Conservation (phyloP, 169 alveolate genomes). For the Cyclospora cayetanensis region DNA sequence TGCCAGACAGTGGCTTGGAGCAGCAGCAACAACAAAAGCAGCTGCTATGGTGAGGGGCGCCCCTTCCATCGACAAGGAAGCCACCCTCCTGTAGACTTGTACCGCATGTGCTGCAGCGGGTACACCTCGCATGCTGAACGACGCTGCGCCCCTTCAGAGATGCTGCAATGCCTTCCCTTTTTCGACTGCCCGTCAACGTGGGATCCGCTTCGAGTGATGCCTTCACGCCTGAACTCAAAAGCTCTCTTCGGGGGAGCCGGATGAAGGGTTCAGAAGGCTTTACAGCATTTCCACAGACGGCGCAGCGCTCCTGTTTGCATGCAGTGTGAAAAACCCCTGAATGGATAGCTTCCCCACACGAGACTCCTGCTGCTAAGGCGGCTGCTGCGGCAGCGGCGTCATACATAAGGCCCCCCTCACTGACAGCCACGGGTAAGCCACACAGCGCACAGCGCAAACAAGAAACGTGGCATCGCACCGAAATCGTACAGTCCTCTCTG, state of each 20-base stretch:
- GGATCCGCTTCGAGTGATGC: background rate
- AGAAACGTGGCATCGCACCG: background rate
- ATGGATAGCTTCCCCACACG: background rate
- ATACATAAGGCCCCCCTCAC: background rate
- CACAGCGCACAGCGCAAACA: background rate
- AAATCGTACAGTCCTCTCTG: background rate
- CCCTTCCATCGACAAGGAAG: background rate
- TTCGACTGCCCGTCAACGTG: background rate
- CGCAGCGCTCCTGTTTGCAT: background rate
- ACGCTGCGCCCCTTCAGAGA: too few relatives aligned
- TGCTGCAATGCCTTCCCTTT: too few relatives aligned
- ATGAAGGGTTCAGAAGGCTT: background rate
- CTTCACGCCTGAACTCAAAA: background rate
- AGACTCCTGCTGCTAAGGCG: background rate
- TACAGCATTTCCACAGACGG: background rate
- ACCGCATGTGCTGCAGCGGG: conserved; percentile 18
- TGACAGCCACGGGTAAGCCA: background rate
- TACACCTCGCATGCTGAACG: conserved; percentile 15
- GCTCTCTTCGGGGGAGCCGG: background rate
- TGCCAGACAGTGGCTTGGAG: background rate
- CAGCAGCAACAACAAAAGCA: background rate
- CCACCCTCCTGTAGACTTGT: background rate
- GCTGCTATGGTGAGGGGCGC: background rate
- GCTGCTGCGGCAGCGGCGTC: background rate
- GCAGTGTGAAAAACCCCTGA: background rate